Evolutionary conservation across 2,329 filamentous ascomycete species (phyloP), one percentile per base, ranked within the genome.

Genomic region (Verticillium zaregamsianum): DNA sequence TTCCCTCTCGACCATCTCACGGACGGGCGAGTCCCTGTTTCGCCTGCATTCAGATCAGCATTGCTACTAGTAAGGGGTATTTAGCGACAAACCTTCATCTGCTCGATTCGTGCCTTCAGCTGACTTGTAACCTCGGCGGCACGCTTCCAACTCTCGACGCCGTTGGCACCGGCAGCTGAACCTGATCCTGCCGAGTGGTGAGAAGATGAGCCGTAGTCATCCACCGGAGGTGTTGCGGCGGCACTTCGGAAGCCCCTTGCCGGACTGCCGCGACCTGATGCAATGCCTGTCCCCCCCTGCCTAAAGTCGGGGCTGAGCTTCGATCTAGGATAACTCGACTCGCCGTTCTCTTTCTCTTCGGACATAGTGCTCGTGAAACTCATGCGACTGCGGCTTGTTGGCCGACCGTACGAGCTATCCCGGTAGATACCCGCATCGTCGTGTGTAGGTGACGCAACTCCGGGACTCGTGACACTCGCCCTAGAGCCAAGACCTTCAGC

Each of bases 91-190:
- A 70, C 86, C 84, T 98, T 99, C 95, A 99, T 99, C 82, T 95
- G 91, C 80, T 98, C 95, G 75, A 99, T 99, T 73, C 95, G 87
- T 59, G 94, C 93, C 80, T 98, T 99, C 71, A 99, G 77, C 74
- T 97, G 95, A 76, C 93, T 97, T 60, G 95, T 99, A 62, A 99
- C 95, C 79, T 99, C 95, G 2, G 95, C 95, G 20, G 95, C 95
- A 68, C 95, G 84, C 79, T 93, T 96, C 95, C 95, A 99, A 73
- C 93, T 98, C 79, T 99, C 95, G 20, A 89, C 87, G 1, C 87
- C 87, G 56, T 88, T 85, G 39, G 17, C 58, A n/a, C 57, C 17
- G 77, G 73, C 58, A 55, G 68, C 75, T 68, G 66, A 73, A 63
- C 64, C 72, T 59, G 62, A 66, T 71, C 61, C 64, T 28, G 57